These are phyloP conservation scores for Aspergillus neoniger DNA, from an alignment of 2,329 filamentous ascomycete genomes.

Conservation along the genomic window DNA sequence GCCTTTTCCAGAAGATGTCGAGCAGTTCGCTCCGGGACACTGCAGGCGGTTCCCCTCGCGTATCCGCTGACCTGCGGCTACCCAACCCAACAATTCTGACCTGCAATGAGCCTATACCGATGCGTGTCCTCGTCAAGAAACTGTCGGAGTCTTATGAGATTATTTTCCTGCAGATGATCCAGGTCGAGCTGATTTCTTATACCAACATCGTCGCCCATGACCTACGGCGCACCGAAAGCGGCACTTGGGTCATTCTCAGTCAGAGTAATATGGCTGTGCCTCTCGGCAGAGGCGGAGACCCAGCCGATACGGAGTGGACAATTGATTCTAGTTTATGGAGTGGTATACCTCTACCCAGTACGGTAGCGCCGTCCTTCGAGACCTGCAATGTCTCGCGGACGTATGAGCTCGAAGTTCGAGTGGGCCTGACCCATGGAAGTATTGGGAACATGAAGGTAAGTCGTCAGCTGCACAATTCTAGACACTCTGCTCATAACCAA, in stretches of 20 bases:
- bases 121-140: slow-evolving; percentile 78
- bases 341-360: slow-evolving; percentile 72
- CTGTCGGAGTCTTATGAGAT: slow-evolving; percentile 67
- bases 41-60: slow-evolving; percentile 51
- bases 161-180: slow-evolving; percentile 74
- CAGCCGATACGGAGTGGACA: slow-evolving; percentile 67
- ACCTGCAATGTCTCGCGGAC: slow-evolving; percentile 82
- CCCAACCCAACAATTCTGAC: slow-evolving; percentile 87
- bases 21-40: slow-evolving; percentile 30
- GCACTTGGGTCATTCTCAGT: slow-evolving; percentile 74
- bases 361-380: slow-evolving; percentile 80
- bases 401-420: slow-evolving; percentile 80
- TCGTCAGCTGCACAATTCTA: slow-evolving; percentile 4
- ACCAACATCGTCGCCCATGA: slow-evolving; percentile 80
- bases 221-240: slow-evolving; percentile 67
- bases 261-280: slow-evolving; percentile 71
- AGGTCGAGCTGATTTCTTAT: slow-evolving; percentile 77
- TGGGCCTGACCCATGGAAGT: slow-evolving; percentile 75
- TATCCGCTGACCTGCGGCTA: slow-evolving; percentile 79
- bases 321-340: slow-evolving; percentile 74
- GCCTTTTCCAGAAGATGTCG: slow-evolving; percentile 58
- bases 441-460: slow-evolving; percentile 54
- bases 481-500: slow-evolving; percentile 21
- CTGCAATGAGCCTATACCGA: slow-evolving; percentile 80
- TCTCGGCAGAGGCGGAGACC: slow-evolving; percentile 60